These are phyloP conservation scores for Aspergillus sojae DNA, from an alignment of 2,329 filamentous ascomycete species.

Conservation along the genomic window DNA sequence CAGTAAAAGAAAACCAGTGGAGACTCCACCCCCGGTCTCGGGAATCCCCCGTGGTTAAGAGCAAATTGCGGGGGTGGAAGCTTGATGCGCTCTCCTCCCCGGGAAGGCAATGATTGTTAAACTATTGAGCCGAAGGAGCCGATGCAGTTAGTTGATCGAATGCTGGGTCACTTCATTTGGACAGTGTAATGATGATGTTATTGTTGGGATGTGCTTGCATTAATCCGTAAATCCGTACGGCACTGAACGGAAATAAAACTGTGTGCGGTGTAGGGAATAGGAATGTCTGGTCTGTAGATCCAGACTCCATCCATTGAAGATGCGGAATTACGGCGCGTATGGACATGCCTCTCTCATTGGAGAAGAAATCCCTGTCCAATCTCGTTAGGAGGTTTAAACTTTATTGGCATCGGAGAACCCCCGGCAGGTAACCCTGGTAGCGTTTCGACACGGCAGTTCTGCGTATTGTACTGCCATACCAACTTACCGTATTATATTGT, in stretches of 20 bases:
- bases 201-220: neutral
- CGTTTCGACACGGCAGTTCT: neutral
- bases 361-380: neutral
- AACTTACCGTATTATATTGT: no score
- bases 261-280: no score
- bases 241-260: neutral
- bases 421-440: neutral
- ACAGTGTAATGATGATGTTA: neutral
- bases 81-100: neutral
- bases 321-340: neutral
- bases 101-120: neutral
- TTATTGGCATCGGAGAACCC: neutral
- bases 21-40: neutral
- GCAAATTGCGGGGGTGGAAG: neutral
- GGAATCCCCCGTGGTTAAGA: neutral
- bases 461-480: neutral
- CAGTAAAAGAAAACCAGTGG: neutral
- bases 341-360: neutral
- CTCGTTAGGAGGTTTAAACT: neutral
- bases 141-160: neutral
- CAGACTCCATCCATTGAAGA: neutral
- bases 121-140: neutral
- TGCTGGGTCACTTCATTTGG: neutral
- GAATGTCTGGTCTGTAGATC: neutral
- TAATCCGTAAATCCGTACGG: neutral